Evolutionary conservation across 108 stramenopile genomes (phyloP).

Genomic region (Fragilariopsis cylindrus): DNA sequence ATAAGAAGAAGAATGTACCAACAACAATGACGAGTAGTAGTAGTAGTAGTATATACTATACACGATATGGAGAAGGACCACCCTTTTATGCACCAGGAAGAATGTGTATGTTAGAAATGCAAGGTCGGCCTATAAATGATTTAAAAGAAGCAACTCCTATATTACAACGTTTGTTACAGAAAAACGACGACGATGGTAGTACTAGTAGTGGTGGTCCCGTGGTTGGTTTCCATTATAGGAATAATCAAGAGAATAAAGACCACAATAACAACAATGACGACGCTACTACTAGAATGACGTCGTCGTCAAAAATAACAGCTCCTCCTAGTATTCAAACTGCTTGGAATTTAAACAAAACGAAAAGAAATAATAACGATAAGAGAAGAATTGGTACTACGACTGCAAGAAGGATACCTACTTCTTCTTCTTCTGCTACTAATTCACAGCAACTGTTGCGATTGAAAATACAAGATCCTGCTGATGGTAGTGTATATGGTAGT

Average conservation of each 20-base stretch:
- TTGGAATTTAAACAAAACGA: constrained; percentile 1
- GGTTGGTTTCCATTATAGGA: too few species aligned
- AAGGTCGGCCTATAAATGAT: constrained; percentile 38
- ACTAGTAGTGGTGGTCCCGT: too few species aligned
- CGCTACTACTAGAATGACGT: too few species aligned
- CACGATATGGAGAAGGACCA: constrained; percentile 85
- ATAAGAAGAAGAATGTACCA: not conserved
- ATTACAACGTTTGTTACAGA: constrained; percentile 11
- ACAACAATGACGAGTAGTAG: not conserved
- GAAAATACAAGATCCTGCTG: too few species aligned
- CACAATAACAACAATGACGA: too few species aligned
- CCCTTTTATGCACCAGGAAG: constrained; percentile 80
- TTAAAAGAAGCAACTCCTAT: constrained; percentile 15
- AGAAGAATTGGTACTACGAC: too few species aligned
- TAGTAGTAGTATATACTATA: constrained; percentile 47
- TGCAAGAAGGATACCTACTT: too few species aligned
- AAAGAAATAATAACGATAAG: not conserved
- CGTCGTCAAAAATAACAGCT: too few species aligned
- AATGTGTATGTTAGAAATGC: constrained; percentile 72
- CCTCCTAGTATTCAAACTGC: constrained; percentile 2
- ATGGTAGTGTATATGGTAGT: too few species aligned
- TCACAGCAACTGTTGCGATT: too few species aligned
- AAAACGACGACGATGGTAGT: not conserved
- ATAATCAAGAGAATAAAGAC: too few species aligned
- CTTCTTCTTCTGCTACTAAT: too few species aligned